A percentile compares a stretch with the other conserved stretches of the same genome.
phyloP scores from a whole-genome alignment of 2,329 filamentous ascomycete species.

The Colletotrichum gigasporum region DNA sequence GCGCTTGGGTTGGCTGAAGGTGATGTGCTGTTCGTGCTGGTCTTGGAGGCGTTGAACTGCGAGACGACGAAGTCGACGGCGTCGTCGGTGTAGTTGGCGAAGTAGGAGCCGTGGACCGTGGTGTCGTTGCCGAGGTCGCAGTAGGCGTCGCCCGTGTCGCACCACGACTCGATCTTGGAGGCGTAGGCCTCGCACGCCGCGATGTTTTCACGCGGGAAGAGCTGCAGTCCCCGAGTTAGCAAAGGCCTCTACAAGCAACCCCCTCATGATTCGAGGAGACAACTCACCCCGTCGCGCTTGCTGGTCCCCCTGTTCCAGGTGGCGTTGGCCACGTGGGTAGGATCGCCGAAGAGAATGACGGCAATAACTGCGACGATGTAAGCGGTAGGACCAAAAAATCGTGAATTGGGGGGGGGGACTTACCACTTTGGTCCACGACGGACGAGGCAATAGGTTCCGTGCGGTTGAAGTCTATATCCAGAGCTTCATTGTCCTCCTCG shows the following conservation, averaged over 20 bases:
- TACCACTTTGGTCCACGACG: conserved; percentile 45
- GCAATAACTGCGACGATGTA: conserved; percentile 46
- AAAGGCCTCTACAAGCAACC: not conserved
- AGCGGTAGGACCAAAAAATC: not conserved
- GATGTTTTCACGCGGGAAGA: conserved; percentile 47
- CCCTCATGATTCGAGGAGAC: not conserved
- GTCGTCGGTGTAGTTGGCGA: conserved; percentile 44
- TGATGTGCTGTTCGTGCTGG: not conserved
- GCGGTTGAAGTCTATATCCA: conserved; percentile 31
- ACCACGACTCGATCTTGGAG: conserved; percentile 49
- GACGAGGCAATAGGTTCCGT: conserved; percentile 37
- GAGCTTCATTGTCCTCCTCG: conserved; percentile 32
- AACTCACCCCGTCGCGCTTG: conserved; percentile 48
- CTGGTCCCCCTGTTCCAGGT: conserved; percentile 49
- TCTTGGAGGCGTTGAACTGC: conserved; percentile 39
- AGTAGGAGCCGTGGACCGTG: conserved; percentile 46
- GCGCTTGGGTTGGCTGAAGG: not conserved
- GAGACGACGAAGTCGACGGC: conserved; percentile 47
- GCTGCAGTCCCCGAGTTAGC: conserved; percentile 34
- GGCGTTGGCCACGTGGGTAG: conserved; percentile 46
- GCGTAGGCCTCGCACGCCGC: conserved; percentile 46
- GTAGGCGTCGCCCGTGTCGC: conserved; percentile 52
- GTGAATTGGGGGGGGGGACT: conserved; percentile 16
- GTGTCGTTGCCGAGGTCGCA: conserved; percentile 44
- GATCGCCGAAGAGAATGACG: conserved; percentile 52